Evolutionary conservation across 768 basidiomycete species (phyloP).

Genomic region (Kwoniella heveanensis): DNA sequence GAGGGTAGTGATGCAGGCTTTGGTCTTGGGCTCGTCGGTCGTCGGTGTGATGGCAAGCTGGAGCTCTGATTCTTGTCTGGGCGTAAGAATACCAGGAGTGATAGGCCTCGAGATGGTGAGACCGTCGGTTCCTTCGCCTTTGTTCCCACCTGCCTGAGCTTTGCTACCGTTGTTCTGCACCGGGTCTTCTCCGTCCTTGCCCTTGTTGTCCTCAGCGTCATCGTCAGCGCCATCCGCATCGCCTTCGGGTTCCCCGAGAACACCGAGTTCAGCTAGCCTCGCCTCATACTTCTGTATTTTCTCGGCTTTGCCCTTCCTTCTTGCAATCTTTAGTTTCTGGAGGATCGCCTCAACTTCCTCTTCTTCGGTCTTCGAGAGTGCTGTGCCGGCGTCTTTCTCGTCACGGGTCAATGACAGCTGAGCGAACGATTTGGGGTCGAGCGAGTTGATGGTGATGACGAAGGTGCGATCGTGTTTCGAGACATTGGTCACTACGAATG

Average conservation of each 20-base stretch:
- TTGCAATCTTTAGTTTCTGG: slow-evolving; percentile 54
- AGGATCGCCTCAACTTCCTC: slow-evolving; percentile 50
- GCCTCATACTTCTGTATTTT: slow-evolving; percentile 51
- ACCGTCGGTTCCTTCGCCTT: not conserved
- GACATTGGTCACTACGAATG: slow-evolving; percentile 47
- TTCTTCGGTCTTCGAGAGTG: slow-evolving; percentile 48
- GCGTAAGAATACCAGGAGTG: not conserved
- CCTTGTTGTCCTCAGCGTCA: slow-evolving; percentile 1
- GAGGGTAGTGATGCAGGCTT: slow-evolving; percentile 17
- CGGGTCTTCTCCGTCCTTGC: not conserved
- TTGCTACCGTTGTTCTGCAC: not conserved
- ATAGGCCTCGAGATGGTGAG: not conserved
- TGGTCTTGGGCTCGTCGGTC: not conserved
- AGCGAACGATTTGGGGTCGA: slow-evolving; percentile 10
- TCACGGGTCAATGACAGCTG: slow-evolving; percentile 34
- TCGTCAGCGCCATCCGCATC: slow-evolving; percentile 13
- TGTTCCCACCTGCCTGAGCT: not conserved
- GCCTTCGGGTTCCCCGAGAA: slow-evolving; percentile 16
- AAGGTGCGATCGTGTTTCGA: slow-evolving; percentile 49
- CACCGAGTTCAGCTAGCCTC: slow-evolving; percentile 45
- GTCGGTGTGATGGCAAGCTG: not conserved
- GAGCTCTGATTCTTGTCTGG: not conserved
- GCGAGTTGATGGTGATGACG: slow-evolving; percentile 30
- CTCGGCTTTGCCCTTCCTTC: slow-evolving; percentile 51
- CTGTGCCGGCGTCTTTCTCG: slow-evolving; percentile 41